Evolutionary conservation across 2,329 filamentous ascomycete genomes (phyloP).

Genomic region (Fusarium sterilihyphosum): DNA sequence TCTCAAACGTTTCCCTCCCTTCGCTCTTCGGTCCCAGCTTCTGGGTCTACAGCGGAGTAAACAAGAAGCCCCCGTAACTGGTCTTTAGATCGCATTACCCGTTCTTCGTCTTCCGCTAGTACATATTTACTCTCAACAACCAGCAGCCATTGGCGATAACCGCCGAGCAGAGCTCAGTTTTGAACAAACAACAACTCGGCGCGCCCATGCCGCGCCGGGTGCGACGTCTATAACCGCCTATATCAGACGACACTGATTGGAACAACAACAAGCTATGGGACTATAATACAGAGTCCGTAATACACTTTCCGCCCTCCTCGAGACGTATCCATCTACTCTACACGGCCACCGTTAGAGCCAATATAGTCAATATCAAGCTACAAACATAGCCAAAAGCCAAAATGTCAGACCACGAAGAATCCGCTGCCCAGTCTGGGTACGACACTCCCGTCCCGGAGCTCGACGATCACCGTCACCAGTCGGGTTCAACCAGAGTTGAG

Average conservation of each 20-base stretch:
- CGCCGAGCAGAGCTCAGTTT: constrained; percentile 41
- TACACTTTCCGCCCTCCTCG: constrained; percentile 26
- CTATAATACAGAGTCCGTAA: constrained; percentile 45
- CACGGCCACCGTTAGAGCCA: constrained; percentile 8
- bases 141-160: constrained; percentile 33
- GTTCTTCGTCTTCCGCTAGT: constrained; percentile 3
- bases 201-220: constrained; percentile 52
- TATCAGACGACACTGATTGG: constrained; percentile 19
- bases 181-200: constrained; percentile 49
- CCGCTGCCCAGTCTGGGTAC: constrained; percentile 69
- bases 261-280: constrained; percentile 44
- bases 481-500: constrained; percentile 66
- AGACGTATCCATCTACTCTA: constrained; percentile 15
- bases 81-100: constrained; percentile 20
- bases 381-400: constrained; percentile 41
- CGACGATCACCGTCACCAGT: constrained; percentile 84
- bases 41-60: constrained; percentile 96
- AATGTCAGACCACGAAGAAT: constrained; percentile 76
- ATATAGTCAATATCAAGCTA: not conserved
- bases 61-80: constrained; percentile 98
- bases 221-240: constrained; percentile 39
- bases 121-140: constrained; percentile 12
- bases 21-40: constrained; percentile 91
- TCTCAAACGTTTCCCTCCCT: constrained; percentile 75
- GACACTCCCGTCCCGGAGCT: constrained; percentile 81